phyloP scores from a whole-genome alignment of 2,329 filamentous ascomycete species.

The Microdochium paspali region DNA sequence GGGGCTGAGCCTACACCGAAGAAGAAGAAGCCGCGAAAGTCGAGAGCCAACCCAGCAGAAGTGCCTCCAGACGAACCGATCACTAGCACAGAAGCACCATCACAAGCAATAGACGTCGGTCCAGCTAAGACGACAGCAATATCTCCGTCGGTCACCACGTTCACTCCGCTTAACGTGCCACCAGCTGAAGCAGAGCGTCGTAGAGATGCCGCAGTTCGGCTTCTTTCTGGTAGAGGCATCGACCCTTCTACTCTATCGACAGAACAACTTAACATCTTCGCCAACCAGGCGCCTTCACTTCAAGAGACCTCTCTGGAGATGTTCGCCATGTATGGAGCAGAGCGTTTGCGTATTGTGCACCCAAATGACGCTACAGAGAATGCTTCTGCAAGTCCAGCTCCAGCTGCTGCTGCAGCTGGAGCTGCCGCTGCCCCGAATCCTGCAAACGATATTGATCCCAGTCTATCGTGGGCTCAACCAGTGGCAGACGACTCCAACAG shows the following conservation, averaged over 20 bases:
- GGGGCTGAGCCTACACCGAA: neutral
- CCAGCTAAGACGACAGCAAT: neutral
- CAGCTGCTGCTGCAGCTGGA: constrained; percentile 3
- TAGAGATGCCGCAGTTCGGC: constrained; percentile 34
- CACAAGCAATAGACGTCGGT: constrained; percentile 7
- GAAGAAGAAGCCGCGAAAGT: constrained; percentile 13
- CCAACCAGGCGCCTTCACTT: constrained; percentile 47
- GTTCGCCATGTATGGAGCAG: constrained; percentile 47
- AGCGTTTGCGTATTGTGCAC: constrained; percentile 47
- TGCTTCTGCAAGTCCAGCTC: constrained; percentile 5
- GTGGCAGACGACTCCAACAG: constrained; percentile 14
- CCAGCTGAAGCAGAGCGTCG: constrained; percentile 40
- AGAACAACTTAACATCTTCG: constrained; percentile 50
- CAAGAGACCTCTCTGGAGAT: constrained; percentile 46
- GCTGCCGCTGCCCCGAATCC: constrained; percentile 2
- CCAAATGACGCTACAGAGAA: constrained; percentile 26
- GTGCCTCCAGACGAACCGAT: constrained; percentile 6
- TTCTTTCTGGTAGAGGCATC: constrained; percentile 37
- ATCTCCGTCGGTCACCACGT: constrained; percentile 16
- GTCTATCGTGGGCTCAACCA: constrained; percentile 15
- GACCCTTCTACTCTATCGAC: constrained; percentile 39
- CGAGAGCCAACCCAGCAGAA: constrained; percentile 12
- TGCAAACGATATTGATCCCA: constrained; percentile 9
- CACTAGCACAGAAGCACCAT: constrained; percentile 1
- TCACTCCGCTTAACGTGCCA: constrained; percentile 21